phyloP scores from a whole-genome alignment of 2,329 filamentous ascomycete species.

The Monosporascus sp. region DNA sequence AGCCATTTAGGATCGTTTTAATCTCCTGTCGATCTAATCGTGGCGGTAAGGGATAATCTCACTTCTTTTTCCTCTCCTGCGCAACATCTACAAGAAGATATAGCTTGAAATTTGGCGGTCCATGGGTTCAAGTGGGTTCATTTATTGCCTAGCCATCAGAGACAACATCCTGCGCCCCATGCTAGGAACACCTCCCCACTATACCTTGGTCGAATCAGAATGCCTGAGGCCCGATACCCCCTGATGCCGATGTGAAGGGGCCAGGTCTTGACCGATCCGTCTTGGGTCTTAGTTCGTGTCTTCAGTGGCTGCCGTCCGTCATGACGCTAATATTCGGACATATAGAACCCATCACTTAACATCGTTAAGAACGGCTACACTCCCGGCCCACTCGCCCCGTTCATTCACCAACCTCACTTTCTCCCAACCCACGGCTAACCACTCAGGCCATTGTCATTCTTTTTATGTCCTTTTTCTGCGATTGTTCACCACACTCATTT shows the following conservation, averaged over 20 bases:
- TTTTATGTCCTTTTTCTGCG: slow-evolving; percentile 37
- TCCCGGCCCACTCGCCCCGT: slow-evolving; percentile 33
- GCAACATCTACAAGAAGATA: slow-evolving; percentile 18
- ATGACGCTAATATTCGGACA: too few relatives aligned
- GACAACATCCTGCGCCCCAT: slow-evolving; percentile 17
- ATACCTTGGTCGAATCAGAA: slow-evolving; percentile 19
- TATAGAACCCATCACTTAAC: slow-evolving; percentile 29
- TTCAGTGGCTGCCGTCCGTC: too few relatives aligned
- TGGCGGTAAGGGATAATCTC: slow-evolving; percentile 46
- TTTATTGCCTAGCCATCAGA: slow-evolving; percentile 12
- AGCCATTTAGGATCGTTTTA: slow-evolving; percentile 41
- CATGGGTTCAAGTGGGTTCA: slow-evolving; percentile 4
- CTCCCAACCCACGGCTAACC: slow-evolving; percentile 39
- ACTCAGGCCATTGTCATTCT: slow-evolving; percentile 52
- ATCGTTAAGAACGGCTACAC: slow-evolving; percentile 42
- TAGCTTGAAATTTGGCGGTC: slow-evolving; percentile 11
- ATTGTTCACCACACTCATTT: slow-evolving; percentile 51
- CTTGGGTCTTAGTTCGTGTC: too few relatives aligned
- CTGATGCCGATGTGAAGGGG: slow-evolving; percentile 5
- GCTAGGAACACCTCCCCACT: slow-evolving; percentile 22
- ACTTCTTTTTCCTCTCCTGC: slow-evolving; percentile 12
- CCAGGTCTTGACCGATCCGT: too few relatives aligned
- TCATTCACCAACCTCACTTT: slow-evolving; percentile 20
- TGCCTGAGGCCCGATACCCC: slow-evolving; percentile 14
- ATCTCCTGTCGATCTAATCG: slow-evolving; percentile 42